Evolutionary conservation across 257 asterid genomes (phyloP).

Genomic region (Gentiana macrophylla): DNA sequence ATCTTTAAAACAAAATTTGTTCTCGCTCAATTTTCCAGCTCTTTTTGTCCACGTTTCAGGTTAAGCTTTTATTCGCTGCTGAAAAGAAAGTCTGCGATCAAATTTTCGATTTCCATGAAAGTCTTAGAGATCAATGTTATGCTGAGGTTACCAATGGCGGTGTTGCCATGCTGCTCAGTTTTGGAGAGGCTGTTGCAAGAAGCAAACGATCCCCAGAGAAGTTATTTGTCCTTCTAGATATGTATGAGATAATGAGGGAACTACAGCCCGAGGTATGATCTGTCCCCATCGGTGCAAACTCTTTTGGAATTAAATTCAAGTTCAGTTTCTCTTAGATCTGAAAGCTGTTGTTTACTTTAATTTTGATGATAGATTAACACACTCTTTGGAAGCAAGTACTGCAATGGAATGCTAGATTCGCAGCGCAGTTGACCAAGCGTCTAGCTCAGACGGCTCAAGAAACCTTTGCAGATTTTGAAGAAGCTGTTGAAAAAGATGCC

Average conservation of each 20-base stretch:
- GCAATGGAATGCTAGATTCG: conserved; percentile 78
- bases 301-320: too few relatives aligned
- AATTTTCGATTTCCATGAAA: conserved; percentile 48
- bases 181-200: conserved; percentile 90
- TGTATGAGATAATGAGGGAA: conserved; percentile 92
- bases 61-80: conserved; percentile 72
- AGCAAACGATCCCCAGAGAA: conserved; percentile 95
- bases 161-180: conserved; percentile 62
- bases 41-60: conserved; percentile 28
- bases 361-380: conserved; percentile 45
- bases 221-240: conserved; percentile 84
- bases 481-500: conserved; percentile 94
- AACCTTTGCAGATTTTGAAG: conserved; percentile 91
- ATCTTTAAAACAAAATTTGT: too few relatives aligned
- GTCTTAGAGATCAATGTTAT: conserved; percentile 71
- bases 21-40: background rate
- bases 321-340: background rate
- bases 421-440: conserved; percentile 47
- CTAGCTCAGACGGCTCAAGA: conserved; percentile 92
- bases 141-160: conserved; percentile 70
- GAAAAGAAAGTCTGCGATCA: conserved; percentile 80
- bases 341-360: too few relatives aligned
- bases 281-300: too few relatives aligned
- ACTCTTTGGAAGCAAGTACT: conserved; percentile 52
- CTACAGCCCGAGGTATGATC: conserved; percentile 64